A percentile compares a stretch with the other conserved stretches of the same genome.
These are phyloP conservation scores for Backusella macrospora DNA, from an alignment of 192 early-diverging fungal genomes.

Conservation along the genomic window DNA sequence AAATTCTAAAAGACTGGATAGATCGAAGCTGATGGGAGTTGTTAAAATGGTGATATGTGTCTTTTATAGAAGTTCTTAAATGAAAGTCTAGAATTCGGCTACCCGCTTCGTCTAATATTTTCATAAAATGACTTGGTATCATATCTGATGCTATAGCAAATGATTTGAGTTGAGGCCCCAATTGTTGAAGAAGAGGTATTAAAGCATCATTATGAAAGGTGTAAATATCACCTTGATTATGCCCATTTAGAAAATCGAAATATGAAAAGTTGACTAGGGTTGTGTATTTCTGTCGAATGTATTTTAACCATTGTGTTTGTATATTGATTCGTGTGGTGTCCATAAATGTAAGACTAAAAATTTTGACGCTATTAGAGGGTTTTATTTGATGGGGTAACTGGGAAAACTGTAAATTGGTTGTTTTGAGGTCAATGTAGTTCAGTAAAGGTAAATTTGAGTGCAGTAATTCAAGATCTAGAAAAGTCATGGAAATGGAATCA, in stretches of 20 bases:
- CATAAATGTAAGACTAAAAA: background rate
- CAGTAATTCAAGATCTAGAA: background rate
- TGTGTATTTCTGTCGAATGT: slow-evolving; percentile 1
- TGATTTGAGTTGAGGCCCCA: background rate
- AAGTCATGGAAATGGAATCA: background rate
- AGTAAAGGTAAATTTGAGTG: background rate
- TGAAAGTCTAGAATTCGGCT: slow-evolving; percentile 2
- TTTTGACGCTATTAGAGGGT: background rate
- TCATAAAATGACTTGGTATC: background rate
- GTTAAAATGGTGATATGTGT: background rate
- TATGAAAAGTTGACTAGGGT: background rate
- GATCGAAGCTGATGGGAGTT: background rate
- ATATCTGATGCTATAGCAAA: background rate
- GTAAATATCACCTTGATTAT: background rate
- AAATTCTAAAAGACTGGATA: background rate
- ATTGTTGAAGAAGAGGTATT: background rate
- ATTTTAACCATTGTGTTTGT: background rate
- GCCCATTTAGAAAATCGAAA: background rate
- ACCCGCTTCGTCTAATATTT: background rate
- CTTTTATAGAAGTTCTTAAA: background rate
- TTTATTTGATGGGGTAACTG: background rate
- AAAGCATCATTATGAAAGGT: background rate
- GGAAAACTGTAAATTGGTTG: background rate
- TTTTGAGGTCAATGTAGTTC: background rate
- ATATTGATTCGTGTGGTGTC: background rate